Percentiles rank a stretch among this genome's conserved stretches.
phyloP scores from a whole-genome alignment of 768 basidiomycete genomes.

The Leccinum imitatum region DNA sequence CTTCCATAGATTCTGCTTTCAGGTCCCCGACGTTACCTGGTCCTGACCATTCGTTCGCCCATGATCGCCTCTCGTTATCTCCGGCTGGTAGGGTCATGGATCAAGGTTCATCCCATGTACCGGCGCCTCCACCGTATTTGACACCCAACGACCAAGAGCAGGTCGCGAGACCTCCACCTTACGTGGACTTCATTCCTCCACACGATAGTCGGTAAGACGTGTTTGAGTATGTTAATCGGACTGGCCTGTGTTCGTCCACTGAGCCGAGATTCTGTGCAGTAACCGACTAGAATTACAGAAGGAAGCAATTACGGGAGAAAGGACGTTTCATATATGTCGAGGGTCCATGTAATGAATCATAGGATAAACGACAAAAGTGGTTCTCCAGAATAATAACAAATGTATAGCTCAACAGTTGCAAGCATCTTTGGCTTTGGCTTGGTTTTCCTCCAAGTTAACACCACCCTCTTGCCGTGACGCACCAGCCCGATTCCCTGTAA shows the following conservation, averaged over 20 bases:
- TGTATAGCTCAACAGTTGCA: constrained; percentile 69
- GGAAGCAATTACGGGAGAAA: constrained; percentile 30
- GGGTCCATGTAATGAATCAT: constrained; percentile 20
- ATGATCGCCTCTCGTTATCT: constrained; percentile 32
- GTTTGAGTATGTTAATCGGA: background rate
- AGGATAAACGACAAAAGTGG: constrained; percentile 19
- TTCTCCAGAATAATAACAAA: constrained; percentile 16
- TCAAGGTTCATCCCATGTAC: constrained; percentile 42
- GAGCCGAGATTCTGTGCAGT: constrained; percentile 6
- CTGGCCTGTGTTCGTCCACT: background rate
- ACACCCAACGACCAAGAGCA: constrained; percentile 52
- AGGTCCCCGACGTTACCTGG: constrained; percentile 35
- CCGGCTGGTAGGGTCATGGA: constrained; percentile 34
- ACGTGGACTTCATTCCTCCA: constrained; percentile 48
- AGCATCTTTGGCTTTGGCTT: constrained; percentile 66
- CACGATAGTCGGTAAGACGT: constrained; percentile 12
- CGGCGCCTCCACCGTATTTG: constrained; percentile 81
- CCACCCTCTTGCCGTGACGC: constrained; percentile 49
- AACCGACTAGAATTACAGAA: constrained; percentile 23
- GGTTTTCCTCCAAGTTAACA: constrained; percentile 71
- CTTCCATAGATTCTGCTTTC: constrained; percentile 83
- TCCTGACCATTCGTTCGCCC: constrained; percentile 29
- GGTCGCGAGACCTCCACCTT: constrained; percentile 59
- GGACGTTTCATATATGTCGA: constrained; percentile 28
- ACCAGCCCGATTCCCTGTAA: constrained; percentile 51